These are phyloP conservation scores for Colletotrichum plurivorum DNA, from an alignment of 2,329 filamentous ascomycete genomes.

Conservation along the genomic window DNA sequence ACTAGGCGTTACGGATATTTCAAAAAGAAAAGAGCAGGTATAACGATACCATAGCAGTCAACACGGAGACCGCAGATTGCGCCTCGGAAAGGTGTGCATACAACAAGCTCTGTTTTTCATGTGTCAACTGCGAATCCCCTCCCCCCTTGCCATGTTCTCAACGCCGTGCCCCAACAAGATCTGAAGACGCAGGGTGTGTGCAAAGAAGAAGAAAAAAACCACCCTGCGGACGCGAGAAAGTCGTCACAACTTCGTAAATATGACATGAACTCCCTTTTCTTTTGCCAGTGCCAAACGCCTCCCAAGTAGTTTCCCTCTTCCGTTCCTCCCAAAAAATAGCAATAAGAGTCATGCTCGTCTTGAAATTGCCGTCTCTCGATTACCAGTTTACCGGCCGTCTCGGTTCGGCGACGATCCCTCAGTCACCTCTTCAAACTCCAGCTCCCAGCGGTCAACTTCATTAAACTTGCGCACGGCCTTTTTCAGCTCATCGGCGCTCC, in stretches of 20 bases:
- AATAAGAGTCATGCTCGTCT: conserved; percentile 5
- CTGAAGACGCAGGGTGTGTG: not conserved
- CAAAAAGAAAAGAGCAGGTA: conserved; percentile 32
- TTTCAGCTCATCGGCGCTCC: conserved; percentile 68
- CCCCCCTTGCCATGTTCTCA: not conserved
- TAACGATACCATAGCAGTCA: conserved; percentile 7
- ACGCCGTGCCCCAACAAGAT: conserved; percentile 20
- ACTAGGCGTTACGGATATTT: conserved; percentile 26
- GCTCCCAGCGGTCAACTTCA: conserved; percentile 78
- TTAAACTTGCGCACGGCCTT: conserved; percentile 74
- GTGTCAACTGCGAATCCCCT: conserved; percentile 5
- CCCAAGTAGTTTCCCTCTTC: not conserved
- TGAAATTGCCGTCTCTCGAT: not conserved
- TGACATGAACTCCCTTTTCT: conserved; percentile 3
- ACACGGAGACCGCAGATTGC: not conserved
- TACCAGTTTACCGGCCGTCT: conserved; percentile 58
- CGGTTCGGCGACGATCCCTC: conserved; percentile 66
- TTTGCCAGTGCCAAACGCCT: not conserved
- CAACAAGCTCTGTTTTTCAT: conserved; percentile 5
- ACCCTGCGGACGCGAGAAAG: not conserved
- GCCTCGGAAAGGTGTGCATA: conserved; percentile 8
- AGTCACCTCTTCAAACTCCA: conserved; percentile 76
- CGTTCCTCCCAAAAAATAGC: not conserved
- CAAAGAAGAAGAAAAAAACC: not conserved
- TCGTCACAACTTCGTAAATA: conserved; percentile 6